Base-by-base conservation (phyloP, 1,284 basidiomycete species). In the Leccinum solheimii region DNA sequence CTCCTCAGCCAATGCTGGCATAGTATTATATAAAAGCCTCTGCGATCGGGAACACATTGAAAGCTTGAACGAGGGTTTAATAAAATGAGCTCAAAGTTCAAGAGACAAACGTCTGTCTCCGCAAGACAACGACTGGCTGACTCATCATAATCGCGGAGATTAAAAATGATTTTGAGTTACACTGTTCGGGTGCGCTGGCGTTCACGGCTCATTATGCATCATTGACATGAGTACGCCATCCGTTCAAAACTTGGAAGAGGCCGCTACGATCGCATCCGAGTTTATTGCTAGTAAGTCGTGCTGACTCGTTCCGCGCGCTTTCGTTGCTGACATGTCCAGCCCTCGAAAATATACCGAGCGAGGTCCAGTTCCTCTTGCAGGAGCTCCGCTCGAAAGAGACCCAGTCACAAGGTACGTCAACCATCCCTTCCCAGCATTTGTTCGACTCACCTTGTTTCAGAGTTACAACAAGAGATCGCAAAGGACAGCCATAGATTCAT, bases 301-400 rank as follows among this genome's bases (percentile, higher is more conserved):
- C 9, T 21, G 7, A 3, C 1, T 50, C 4, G 3, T 54, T 43
- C 2, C n/a, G 5, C 45, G 14, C 23, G 8, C 11, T 26, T 30
- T 26, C 43, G 8, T 52, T 10, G 53, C 63, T 34, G 59, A 43
- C n/a, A 7, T 45, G 4, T 14, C 19, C 38, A 74, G 90, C 84
- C 67, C 79, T 93, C 32, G 91, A 93, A 66, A 92, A 92, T 70
- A 78, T 92, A 50, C 88, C 88, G 0, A 83, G 81, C 58, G 91
- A 92, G 73, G 84, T 92, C 7, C 83, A 84, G 36, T 86, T 87
- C 70, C 77, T 92, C 9, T 78, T 92, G 11, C 82, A 86, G 55
- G 90, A 92, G 75, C 91, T 93, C 58, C 83, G 82, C 62, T 81
- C 82, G 64, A 86, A 83, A 69, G 86, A 87, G 59, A 71, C 71